Conservation (phyloP, 2,329 filamentous ascomycete genomes). For the Beauveria medogensis region DNA sequence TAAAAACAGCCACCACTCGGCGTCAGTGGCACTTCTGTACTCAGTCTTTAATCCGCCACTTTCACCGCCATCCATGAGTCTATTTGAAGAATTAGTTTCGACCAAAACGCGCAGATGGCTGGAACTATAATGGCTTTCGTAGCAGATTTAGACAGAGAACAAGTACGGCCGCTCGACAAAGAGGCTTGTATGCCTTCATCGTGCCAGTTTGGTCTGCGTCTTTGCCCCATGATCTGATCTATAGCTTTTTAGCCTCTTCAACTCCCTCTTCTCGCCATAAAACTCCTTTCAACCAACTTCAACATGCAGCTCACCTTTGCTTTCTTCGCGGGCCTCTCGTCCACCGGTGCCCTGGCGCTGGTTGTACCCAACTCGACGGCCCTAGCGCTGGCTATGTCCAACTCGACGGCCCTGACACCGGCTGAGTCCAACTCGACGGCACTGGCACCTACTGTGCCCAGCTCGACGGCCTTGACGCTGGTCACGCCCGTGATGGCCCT, state of each 20-base stretch:
- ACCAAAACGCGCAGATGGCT: no score
- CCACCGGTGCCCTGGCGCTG: background rate
- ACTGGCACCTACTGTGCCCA: no score
- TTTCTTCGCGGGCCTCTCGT: conserved; percentile 2
- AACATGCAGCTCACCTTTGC: conserved; percentile 3
- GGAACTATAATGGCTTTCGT: no score
- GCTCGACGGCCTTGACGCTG: no score
- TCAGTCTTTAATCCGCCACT: no score
- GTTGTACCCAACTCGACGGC: background rate
- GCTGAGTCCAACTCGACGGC: no score
- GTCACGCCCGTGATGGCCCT: background rate
- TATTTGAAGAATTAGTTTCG: no score
- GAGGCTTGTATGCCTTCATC: background rate
- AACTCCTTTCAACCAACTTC: background rate
- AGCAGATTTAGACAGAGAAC: no score
- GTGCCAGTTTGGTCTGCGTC: background rate
- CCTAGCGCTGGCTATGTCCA: background rate
- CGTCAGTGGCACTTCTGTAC: background rate
- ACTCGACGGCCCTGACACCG: no score
- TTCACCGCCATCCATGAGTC: background rate
- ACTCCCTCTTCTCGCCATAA: background rate
- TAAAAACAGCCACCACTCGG: background rate
- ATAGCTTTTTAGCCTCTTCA: background rate
- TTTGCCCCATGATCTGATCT: no score
- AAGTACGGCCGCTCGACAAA: background rate